Evolutionary conservation across 805 yeast genomes (phyloP).

Genomic region (Saccharomycopsis sp.): DNA sequence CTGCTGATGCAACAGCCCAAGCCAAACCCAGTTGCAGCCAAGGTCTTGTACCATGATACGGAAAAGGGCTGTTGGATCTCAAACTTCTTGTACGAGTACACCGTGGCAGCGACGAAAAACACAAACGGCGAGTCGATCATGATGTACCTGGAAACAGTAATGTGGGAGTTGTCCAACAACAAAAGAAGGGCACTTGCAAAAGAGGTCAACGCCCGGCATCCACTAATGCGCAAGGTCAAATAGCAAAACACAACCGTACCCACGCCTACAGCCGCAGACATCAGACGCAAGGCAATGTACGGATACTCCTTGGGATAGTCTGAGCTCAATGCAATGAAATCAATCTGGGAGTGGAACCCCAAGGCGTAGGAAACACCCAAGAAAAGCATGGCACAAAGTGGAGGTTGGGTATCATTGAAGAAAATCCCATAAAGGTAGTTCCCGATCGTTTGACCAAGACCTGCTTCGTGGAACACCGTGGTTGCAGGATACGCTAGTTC

Average conservation of each 20-base stretch:
- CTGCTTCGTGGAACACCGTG: slow-evolving; percentile 79
- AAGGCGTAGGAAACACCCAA: slow-evolving; percentile 60
- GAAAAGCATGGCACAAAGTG: slow-evolving; percentile 64
- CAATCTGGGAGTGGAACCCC: slow-evolving; percentile 60
- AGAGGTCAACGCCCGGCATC: slow-evolving; percentile 57
- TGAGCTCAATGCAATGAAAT: slow-evolving; percentile 58
- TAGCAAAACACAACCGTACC: slow-evolving; percentile 58
- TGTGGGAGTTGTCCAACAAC: slow-evolving; percentile 56
- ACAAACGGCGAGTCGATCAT: slow-evolving; percentile 68
- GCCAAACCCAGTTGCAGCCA: slow-evolving; percentile 57
- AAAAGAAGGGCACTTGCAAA: slow-evolving; percentile 45
- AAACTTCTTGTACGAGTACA: slow-evolving; percentile 55
- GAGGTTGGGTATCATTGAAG: slow-evolving; percentile 75
- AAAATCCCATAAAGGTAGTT: slow-evolving; percentile 59
- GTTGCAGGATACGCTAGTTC: slow-evolving; percentile 60
- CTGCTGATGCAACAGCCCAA: slow-evolving; percentile 66
- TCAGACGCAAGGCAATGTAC: slow-evolving; percentile 56
- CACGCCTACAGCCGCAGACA: slow-evolving; percentile 60
- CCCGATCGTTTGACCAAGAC: slow-evolving; percentile 89
- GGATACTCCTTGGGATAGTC: slow-evolving; percentile 49
- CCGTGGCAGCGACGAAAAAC: slow-evolving; percentile 66
- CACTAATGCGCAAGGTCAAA: slow-evolving; percentile 61
- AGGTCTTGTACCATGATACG: slow-evolving; percentile 46
- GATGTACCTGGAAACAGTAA: slow-evolving; percentile 66
- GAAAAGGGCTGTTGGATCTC: slow-evolving; percentile 56